Evolutionary conservation across 768 basidiomycete species (phyloP).

Genomic region (Macrocybe gigantea): DNA sequence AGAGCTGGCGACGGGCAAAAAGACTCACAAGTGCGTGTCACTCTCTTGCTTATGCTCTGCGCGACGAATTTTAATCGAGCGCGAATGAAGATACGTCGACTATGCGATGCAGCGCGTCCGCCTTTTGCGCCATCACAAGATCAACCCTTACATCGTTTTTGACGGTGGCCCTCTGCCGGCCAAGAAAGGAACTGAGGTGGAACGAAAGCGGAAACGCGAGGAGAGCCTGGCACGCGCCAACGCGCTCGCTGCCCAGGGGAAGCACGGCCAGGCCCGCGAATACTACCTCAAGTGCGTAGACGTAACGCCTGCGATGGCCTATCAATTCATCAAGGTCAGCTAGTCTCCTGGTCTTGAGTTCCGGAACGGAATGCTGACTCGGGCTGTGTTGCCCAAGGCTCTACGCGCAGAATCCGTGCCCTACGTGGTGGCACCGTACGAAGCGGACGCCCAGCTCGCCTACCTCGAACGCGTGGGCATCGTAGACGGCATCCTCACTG

Average conservation of each 20-base stretch:
- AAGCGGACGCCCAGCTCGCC: constrained; percentile 95
- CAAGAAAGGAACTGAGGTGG: constrained; percentile 84
- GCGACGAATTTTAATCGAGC: background rate
- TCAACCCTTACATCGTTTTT: constrained; percentile 90
- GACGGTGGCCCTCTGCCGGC: constrained; percentile 95
- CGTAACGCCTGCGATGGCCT: constrained; percentile 96
- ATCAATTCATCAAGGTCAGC: constrained; percentile 89
- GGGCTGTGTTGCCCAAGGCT: constrained; percentile 46
- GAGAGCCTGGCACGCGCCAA: constrained; percentile 75
- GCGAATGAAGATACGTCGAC: constrained; percentile 74
- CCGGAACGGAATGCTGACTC: background rate
- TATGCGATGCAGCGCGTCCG: constrained; percentile 93
- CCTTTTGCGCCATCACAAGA: constrained; percentile 76
- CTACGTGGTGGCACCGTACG: constrained; percentile 96
- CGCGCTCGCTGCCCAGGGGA: constrained; percentile 70
- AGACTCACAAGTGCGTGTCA: constrained; percentile 70
- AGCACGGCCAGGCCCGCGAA: constrained; percentile 77
- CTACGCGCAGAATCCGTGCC: constrained; percentile 72
- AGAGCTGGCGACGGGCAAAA: constrained; percentile 81
- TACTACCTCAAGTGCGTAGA: constrained; percentile 88
- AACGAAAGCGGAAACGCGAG: constrained; percentile 68
- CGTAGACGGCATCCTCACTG: constrained; percentile 91
- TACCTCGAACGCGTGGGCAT: constrained; percentile 80
- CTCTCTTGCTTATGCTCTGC: background rate
- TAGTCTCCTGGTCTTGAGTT: background rate